Evolutionary conservation across 2,329 filamentous ascomycete genomes (phyloP), one percentile per base, ranked within the genome.

Genomic region (Aspergillus vadensis): DNA sequence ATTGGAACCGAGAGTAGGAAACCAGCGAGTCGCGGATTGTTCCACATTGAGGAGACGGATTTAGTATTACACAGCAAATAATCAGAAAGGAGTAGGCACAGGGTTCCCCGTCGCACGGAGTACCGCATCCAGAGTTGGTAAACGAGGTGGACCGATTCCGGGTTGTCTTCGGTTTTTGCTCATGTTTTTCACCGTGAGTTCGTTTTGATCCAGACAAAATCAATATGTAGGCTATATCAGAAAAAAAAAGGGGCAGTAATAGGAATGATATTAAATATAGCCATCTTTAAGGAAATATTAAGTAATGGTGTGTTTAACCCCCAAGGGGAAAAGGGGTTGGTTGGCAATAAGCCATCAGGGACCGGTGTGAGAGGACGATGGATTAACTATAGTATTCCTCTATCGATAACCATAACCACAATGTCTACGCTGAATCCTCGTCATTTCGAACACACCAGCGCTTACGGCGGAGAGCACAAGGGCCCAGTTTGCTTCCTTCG

Each of bases 61-160:
- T 44, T 23, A 44, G 19, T 49, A 27, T 50, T 50, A n/a, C 47
- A 50, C 47, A 27, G 23, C 21, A 23, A 43, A 19, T 19, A 5
- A 25, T 21, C 47, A 14, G 30, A 39, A 36, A 36, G 32, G 17
- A 25, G n/a, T 17, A 55, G 43, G n/a, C 25, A 32, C 27, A 43
- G 23, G 30, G 39, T 43, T 47, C 52, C 52, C 53, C 53, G 53
- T 47, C 43, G n/a, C 30, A 47, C 53, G 52, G 38, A 44, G 25
- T 17, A 43, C 21, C 52, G 38, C 38, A 55, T 32, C 38, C 25
- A 41, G 38, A 43, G 17, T 19, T 41, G 6, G 25, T 43, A 55
- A 43, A 43, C 39, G 39, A 55, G 52, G 52, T 55, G 52, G 52
- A 55, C 38, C 52, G 52, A 55, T 23, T 9, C 39, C 36, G 21